Evolutionary conservation across 73 alveolate species (phyloP).

Genomic region (Uronychia binucleata): DNA sequence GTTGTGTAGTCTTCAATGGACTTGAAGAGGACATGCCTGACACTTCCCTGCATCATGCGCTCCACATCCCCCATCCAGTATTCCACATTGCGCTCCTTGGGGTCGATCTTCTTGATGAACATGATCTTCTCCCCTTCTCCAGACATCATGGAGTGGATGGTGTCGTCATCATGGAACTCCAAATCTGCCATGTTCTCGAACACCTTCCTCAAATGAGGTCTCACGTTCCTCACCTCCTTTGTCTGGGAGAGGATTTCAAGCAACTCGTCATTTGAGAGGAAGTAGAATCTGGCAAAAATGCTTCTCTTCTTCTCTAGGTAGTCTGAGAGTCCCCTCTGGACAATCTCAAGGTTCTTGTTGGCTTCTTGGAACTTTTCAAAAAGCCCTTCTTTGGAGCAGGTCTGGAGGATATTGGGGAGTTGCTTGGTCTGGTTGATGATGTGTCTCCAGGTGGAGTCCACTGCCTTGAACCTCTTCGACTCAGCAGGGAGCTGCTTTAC

Average conservation of each 20-base stretch:
- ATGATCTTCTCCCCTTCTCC: conserved; percentile 81
- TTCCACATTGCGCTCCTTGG: conserved; percentile 98
- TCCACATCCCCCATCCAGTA: conserved; percentile 99
- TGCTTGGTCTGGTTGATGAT: conserved; percentile 92
- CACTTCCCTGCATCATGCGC: conserved; percentile 97
- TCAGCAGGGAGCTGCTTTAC: conserved; percentile 99
- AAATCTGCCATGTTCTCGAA: conserved; percentile 93
- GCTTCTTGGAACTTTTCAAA: conserved; percentile 99
- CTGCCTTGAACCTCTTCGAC: conserved; percentile 98
- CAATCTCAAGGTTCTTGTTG: conserved; percentile 94
- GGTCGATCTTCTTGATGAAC: conserved; percentile 92
- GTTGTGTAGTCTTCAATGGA: conserved; percentile 91
- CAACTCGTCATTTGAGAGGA: conserved; percentile 96
- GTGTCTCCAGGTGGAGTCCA: conserved; percentile 99
- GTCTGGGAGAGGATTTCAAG: conserved; percentile 96
- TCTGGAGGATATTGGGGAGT: conserved; percentile 46
- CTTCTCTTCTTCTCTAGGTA: conserved; percentile 96
- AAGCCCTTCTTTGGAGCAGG: conserved; percentile 78
- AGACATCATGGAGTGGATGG: conserved; percentile 81
- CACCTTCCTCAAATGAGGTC: conserved; percentile 89
- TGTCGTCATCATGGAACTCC: conserved; percentile 85
- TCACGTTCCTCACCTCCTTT: conserved; percentile 86
- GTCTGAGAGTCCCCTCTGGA: conserved; percentile 93
- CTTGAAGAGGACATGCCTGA: conserved; percentile 83
- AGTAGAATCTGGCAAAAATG: conserved; percentile 97